Base-by-base conservation (phyloP, 2,329 filamentous ascomycete genomes). In the Trichophyton schoenleinii region DNA sequence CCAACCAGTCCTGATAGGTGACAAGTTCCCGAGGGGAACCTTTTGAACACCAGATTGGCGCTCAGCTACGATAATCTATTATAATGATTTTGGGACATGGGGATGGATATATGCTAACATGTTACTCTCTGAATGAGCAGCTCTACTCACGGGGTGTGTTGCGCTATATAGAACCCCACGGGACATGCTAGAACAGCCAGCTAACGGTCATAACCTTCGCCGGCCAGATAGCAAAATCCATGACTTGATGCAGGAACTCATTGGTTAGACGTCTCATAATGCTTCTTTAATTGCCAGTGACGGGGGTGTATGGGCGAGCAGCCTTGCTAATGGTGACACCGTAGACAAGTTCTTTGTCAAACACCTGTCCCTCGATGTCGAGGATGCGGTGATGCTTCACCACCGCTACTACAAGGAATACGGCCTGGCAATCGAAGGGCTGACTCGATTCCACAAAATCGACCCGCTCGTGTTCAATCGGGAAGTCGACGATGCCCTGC, bases 391-490 rank as follows among this genome's bases (percentile, higher is more conserved):
- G 63, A 82, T 86, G 68, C 83, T 99, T 28, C 94, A 97, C 74
- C 81, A 85, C 73, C 88, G 91, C 68, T 99, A 99, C 78, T 99
- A 97, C 78, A 87, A 86, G 69, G 91, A 89, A 73, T 99, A 99
- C 72, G 94, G 95, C 34, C 83, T 99, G n/a, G 94, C 94, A 34
- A 95, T 99, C 65, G 91, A 97, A 76, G 94, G 94, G 1, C 82
- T 99, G 0, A 89, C 96, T 42, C 86, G 90, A 8, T 88, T 96
- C 75, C 94, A 99, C 77, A 86, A 95, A 74, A 95, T 99, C 68
- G 89, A 97, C 69, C 89, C 94, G 0, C 80, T 99, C 3, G 91
- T 95, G 61, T 99, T 97, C 79, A 99, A 99, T 73, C 77, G 83
- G 66, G 87, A 95, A 74, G 94, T 99, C 11, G 94, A 99, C 71